These are phyloP conservation scores for Pythium vanterpoolii DNA, from an alignment of 352 stramenopile genomes.

Conservation along the genomic window DNA sequence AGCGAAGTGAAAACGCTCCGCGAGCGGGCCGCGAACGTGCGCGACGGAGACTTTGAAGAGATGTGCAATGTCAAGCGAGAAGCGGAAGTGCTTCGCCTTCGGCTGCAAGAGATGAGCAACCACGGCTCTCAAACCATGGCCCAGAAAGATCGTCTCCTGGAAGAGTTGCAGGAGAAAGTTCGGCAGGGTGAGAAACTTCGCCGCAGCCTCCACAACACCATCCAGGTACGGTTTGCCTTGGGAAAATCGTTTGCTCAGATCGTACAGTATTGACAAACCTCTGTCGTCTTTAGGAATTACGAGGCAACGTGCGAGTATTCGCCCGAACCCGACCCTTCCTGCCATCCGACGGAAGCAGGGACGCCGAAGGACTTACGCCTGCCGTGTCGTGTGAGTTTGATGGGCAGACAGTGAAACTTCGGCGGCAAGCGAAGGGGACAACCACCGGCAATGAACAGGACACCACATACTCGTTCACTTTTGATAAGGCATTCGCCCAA, in stretches of 20 bases:
- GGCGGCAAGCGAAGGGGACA: slow-evolving; percentile 39
- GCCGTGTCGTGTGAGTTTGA: slow-evolving; percentile 64
- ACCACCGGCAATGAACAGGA: slow-evolving; percentile 39
- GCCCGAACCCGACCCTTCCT: slow-evolving; percentile 91
- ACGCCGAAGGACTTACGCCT: slow-evolving; percentile 33
- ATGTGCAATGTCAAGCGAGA: slow-evolving; percentile 69
- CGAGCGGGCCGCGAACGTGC: slow-evolving; percentile 42
- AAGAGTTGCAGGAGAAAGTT: slow-evolving; percentile 69
- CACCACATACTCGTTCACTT: slow-evolving; percentile 84
- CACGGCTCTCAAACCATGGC: slow-evolving; percentile 62
- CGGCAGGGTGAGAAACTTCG: slow-evolving; percentile 81
- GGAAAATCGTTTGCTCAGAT: not conserved
- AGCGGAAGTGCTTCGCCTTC: slow-evolving; percentile 62
- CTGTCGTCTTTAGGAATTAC: slow-evolving; percentile 75
- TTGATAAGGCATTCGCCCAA: slow-evolving; percentile 96
- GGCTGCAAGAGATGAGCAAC: slow-evolving; percentile 59
- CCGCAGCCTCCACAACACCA: slow-evolving; percentile 97
- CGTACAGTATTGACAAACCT: not conserved
- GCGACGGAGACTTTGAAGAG: slow-evolving; percentile 64
- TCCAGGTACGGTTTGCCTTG: slow-evolving; percentile 60
- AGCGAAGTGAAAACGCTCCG: slow-evolving; percentile 68
- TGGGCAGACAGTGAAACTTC: slow-evolving; percentile 62
- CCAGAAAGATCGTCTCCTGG: slow-evolving; percentile 65
- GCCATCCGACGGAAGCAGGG: slow-evolving; percentile 53
- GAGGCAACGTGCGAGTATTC: slow-evolving; percentile 98